Percentiles rank a stretch among this genome's conserved stretches.
phyloP scores from a whole-genome alignment of 2,329 filamentous ascomycete genomes.

The Sodiomyces alkalinus region DNA sequence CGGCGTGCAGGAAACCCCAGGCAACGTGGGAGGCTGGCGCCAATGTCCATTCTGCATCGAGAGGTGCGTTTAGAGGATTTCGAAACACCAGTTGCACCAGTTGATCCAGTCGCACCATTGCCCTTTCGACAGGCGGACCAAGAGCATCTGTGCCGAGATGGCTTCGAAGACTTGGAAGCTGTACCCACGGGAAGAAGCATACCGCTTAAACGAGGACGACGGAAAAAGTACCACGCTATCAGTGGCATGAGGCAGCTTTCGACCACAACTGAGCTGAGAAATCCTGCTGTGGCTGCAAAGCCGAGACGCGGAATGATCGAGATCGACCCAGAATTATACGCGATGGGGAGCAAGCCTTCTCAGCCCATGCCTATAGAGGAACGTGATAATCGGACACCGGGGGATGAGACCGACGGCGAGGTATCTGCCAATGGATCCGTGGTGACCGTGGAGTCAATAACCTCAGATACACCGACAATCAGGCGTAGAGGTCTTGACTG shows the following conservation, averaged over 20 bases:
- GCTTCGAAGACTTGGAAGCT: conserved; percentile 12
- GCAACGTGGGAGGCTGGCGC: background rate
- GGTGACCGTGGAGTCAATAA: no score
- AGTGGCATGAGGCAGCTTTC: conserved; percentile 1
- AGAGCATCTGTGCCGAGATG: conserved; percentile 16
- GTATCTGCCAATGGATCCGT: no score
- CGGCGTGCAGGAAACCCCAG: no score
- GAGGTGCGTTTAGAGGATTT: conserved; percentile 1
- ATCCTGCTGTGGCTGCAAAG: background rate
- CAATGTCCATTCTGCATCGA: background rate
- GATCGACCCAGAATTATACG: conserved; percentile 1
- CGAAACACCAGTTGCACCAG: conserved; percentile 1
- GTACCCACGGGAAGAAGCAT: background rate
- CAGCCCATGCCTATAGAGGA: no score
- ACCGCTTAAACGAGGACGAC: background rate
- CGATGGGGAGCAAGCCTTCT: no score
- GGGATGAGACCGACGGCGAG: no score
- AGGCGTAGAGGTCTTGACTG: no score
- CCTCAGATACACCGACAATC: no score
- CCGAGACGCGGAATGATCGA: background rate
- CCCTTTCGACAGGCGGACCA: conserved; percentile 1
- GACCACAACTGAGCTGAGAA: background rate
- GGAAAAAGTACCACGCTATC: background rate
- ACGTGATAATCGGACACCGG: no score
- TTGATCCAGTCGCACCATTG: background rate